These are phyloP conservation scores for Alternaria sp. DNA, from an alignment of 2,329 filamentous ascomycete genomes.

Conservation along the genomic window DNA sequence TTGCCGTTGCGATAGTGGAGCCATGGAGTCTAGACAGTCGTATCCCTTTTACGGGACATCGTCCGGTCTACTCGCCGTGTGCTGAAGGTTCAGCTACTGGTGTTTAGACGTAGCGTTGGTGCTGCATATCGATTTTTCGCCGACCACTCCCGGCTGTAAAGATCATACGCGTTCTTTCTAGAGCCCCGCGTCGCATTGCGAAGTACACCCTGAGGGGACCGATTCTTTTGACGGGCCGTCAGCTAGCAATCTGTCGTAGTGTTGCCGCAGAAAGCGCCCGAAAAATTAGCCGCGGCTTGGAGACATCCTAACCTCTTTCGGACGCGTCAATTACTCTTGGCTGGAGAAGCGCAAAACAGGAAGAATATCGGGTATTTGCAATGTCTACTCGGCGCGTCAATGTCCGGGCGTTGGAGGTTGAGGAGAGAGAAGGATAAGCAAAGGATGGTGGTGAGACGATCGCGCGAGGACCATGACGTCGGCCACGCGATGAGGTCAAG, in stretches of 20 bases:
- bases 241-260: not conserved
- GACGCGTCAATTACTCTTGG: not conserved
- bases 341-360: not conserved
- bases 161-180: not conserved
- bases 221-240: not conserved
- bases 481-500: not conserved
- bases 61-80: not conserved
- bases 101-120: not conserved
- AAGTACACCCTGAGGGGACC: not conserved
- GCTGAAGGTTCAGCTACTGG: not conserved
- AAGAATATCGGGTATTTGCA: not conserved
- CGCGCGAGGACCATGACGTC: not conserved
- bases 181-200: not conserved
- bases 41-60: not conserved
- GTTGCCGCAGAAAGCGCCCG: not conserved
- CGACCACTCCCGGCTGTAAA: not conserved
- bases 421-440: not conserved
- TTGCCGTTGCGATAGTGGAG: not conserved
- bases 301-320: not conserved
- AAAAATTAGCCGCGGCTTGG: not conserved
- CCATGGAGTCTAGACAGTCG: not conserved
- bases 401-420: not conserved
- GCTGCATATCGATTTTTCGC: not conserved
- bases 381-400: not conserved
- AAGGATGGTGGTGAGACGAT: not conserved